A percentile compares a stretch with the other conserved stretches of the same genome.
Evolutionary conservation across 1,139 yeast species (phyloP).

Genomic region (Yamadazyma atlantica): DNA sequence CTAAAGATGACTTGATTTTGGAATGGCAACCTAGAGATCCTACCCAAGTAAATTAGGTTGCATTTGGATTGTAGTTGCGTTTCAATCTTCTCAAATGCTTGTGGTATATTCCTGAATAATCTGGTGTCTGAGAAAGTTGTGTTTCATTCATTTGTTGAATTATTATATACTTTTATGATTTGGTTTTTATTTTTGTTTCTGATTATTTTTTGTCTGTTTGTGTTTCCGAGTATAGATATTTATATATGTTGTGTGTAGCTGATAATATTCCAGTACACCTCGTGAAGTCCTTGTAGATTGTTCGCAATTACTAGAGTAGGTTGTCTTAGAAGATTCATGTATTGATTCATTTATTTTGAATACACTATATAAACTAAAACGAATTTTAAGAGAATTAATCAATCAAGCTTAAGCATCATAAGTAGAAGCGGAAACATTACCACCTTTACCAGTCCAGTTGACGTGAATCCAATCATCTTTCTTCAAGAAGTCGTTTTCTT

Average conservation of each 20-base stretch:
- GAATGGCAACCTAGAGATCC: conserved; percentile 66
- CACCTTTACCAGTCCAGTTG: conserved; percentile 99
- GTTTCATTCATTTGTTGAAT: background rate
- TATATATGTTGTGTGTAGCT: background rate
- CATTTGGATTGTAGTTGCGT: background rate
- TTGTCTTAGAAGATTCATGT: background rate
- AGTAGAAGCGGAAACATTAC: conserved; percentile 92
- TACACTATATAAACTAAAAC: conserved; percentile 2
- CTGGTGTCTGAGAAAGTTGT: too few relatives aligned
- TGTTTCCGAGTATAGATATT: background rate
- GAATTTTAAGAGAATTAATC: background rate
- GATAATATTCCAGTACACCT: too few relatives aligned
- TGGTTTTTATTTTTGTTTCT: background rate
- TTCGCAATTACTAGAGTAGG: too few relatives aligned
- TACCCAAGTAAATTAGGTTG: conserved; percentile 7
- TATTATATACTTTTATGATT: background rate
- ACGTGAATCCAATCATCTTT: conserved; percentile 84
- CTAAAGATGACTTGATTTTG: conserved; percentile 87
- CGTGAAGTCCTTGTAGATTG: too few relatives aligned
- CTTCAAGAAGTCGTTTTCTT: conserved; percentile 73
- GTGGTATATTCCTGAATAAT: too few relatives aligned
- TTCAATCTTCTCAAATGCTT: too few relatives aligned
- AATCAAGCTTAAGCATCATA: conserved; percentile 71
- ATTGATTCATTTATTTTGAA: background rate
- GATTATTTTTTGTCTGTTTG: background rate